Percentiles rank a stretch among this genome's conserved stretches.
These are phyloP conservation scores for Neopestalotiopsis sp. DNA, from an alignment of 2,329 filamentous ascomycete species.

Conservation along the genomic window DNA sequence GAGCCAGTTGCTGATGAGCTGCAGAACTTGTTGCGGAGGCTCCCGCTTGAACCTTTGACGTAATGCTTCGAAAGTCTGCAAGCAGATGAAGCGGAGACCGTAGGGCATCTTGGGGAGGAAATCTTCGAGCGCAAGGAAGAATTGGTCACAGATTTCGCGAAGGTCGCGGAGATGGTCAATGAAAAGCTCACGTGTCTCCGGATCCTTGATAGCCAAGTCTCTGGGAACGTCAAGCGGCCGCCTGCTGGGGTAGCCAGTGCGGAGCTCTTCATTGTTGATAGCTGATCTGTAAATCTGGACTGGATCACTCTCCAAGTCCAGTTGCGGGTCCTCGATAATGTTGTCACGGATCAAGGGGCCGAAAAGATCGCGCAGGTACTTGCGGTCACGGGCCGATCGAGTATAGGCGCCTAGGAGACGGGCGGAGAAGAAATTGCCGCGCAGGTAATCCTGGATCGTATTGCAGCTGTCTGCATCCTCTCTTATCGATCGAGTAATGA, in stretches of 20 bases:
- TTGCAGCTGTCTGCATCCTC: constrained; percentile 82
- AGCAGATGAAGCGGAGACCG: constrained; percentile 85
- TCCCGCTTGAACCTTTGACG: constrained; percentile 81
- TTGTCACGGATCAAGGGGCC: constrained; percentile 87
- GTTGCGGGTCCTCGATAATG: constrained; percentile 86
- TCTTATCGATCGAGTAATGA: constrained; percentile 80
- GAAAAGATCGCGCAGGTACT: constrained; percentile 86
- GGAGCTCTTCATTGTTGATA: constrained; percentile 96
- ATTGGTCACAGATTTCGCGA: constrained; percentile 91
- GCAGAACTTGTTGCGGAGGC: constrained; percentile 76
- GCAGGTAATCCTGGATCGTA: constrained; percentile 81
- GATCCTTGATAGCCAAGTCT: constrained; percentile 94
- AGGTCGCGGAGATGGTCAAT: constrained; percentile 94
- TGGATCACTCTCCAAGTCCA: constrained; percentile 95
- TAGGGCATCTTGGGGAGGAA: constrained; percentile 89
- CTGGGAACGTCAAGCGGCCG: constrained; percentile 84
- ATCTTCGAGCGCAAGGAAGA: constrained; percentile 82
- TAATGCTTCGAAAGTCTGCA: constrained; percentile 83
- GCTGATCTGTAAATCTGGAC: constrained; percentile 95
- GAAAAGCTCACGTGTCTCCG: constrained; percentile 89
- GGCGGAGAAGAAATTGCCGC: constrained; percentile 92
- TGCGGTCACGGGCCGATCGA: constrained; percentile 88
- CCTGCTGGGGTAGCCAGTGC: constrained; percentile 83
- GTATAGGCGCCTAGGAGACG: constrained; percentile 88
- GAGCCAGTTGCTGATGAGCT: constrained; percentile 87